Base-by-base conservation (phyloP, 225 moss, liverwort and hornwort genomes). In the Pleurozium schreberi region DNA sequence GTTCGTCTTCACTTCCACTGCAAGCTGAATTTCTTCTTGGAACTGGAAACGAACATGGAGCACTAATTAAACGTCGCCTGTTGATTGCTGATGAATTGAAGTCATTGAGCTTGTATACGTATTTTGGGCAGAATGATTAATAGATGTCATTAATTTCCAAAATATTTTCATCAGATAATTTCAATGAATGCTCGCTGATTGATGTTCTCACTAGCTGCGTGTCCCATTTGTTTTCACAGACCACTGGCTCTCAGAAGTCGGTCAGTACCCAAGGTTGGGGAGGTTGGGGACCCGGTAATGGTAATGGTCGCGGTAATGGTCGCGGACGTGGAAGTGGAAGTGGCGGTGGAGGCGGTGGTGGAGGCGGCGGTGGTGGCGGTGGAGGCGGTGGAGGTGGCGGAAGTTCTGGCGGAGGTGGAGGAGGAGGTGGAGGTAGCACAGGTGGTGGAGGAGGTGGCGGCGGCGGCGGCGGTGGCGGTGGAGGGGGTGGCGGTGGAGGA, bases 401-500 rank as follows among this genome's bases (percentile, higher is more conserved):
- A n/a, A n/a, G n/a, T n/a, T n/a, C n/a, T 0, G 58, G 88, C 0
- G 68, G 68, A 0, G 22, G 68, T 16, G 87, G 80, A 0, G 78
- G 87, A 0, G 80, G 81, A 0, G 45, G 71, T 1, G 88, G 87
- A 0, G 53, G 71, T 0, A 40, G 82, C 0, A 23, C 53, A 4
- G 19, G 81, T 0, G 19, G 60, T 0, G 69, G 87, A 0, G 49
- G 87, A 0, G 58, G 80, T 0, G 63, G 86, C 0, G 80, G 80
- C 0, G 81, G 81, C 0, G 70, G 59, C 0, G 60, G 81, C 0
- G 31, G 80, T 0, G 80, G 80, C 0, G 58, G 80, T 0, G 79
- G 79, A 0, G n/a, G 79, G 0, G 15, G 58, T 0, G 36, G 57
- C 0, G 80, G 80, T 0, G 80, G 80, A 0, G 80, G 80, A 0